These are phyloP conservation scores for Acanthamoeba castellanii DNA, from an alignment of 208 protist species.

Conservation along the genomic window DNA sequence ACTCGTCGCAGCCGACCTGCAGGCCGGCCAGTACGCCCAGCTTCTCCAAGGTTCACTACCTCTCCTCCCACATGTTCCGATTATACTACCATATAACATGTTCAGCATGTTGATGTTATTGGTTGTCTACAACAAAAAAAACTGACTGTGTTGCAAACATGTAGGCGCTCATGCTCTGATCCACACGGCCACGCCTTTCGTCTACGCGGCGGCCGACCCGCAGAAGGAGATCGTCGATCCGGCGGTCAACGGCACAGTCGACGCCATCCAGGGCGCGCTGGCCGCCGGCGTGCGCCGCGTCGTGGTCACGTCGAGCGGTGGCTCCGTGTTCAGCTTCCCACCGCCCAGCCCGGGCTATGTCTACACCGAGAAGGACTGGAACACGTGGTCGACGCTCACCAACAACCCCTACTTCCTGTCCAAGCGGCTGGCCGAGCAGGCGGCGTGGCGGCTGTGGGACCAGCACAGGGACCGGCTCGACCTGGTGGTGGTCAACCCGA, in stretches of 20 bases:
- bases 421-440: conserved; percentile 66
- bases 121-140: too few relatives aligned
- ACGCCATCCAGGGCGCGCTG: neutral
- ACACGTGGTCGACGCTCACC: conserved; percentile 7
- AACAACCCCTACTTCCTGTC: conserved; percentile 46
- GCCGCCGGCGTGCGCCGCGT: conserved; percentile 12
- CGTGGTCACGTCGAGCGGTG: conserved; percentile 48
- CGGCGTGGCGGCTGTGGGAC: conserved; percentile 54
- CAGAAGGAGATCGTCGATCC: conserved; percentile 52
- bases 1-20: conserved; percentile 32
- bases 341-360: conserved; percentile 12
- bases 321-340: neutral
- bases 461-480: conserved; percentile 19
- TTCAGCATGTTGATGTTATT: too few relatives aligned
- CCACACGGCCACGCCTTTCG: conserved; percentile 61
- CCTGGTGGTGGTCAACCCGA: conserved; percentile 62
- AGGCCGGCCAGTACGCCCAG: neutral
- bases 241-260: conserved; percentile 40
- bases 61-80: neutral
- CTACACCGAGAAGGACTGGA: conserved; percentile 75
- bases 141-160: too few relatives aligned
- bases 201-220: neutral
- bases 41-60: neutral
- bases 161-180: conserved; percentile 32
- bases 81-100: neutral